A percentile compares a stretch with the other conserved stretches of the same genome.
Conservation (phyloP, 345 rosid species). For the Eucalyptus guilfoylei region DNA sequence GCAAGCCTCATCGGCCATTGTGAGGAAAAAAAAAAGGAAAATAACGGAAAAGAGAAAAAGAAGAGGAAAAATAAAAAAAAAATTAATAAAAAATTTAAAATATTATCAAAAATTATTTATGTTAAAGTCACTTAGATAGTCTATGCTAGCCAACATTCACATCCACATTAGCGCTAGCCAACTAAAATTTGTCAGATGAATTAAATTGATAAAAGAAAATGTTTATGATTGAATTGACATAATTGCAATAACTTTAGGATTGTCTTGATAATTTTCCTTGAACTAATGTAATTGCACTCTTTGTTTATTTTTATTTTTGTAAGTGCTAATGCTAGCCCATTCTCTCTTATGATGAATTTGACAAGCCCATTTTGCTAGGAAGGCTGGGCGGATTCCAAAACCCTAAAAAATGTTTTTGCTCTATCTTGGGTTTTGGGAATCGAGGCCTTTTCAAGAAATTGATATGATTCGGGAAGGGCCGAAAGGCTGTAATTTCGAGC, state of each 20-base stretch:
- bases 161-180: fast-evolving
- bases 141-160: fast-evolving
- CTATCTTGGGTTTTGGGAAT: background rate
- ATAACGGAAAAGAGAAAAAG: fast-evolving
- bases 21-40: too few relatives aligned
- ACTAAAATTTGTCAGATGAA: fast-evolving
- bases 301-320: background rate
- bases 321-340: background rate
- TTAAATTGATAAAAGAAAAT: too few relatives aligned
- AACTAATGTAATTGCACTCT: background rate
- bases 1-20: too few relatives aligned
- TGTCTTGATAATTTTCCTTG: too few relatives aligned
- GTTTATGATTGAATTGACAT: fast-evolving
- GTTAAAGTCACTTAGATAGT: fast-evolving
- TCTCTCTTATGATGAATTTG: background rate
- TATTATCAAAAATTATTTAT: too few relatives aligned
- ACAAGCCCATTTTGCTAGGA: background rate
- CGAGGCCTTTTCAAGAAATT: background rate
- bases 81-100: too few relatives aligned
- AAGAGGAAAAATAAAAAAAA: too few relatives aligned
- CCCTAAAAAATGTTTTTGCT: background rate
- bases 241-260: too few relatives aligned
- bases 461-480: background rate
- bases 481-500: background rate
- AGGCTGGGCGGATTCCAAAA: background rate